These are phyloP conservation scores for Amaranthus tricolor DNA, from an alignment of 179 eudicot genomes.

Conservation along the genomic window DNA sequence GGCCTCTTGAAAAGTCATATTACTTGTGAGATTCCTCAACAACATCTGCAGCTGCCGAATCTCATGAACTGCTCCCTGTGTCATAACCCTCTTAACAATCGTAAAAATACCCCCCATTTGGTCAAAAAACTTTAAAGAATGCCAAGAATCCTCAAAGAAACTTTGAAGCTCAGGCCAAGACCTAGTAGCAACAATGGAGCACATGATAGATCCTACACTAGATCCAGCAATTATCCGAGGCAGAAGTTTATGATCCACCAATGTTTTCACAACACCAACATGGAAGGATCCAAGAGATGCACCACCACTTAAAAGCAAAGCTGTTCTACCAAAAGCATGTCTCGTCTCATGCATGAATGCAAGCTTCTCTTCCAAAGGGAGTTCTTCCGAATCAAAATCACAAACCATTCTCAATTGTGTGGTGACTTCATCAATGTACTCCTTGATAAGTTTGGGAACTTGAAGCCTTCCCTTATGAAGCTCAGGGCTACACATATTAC, in stretches of 20 bases:
- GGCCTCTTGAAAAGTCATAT: conserved; percentile 93
- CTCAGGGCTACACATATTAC: conserved; percentile 94
- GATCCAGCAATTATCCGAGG: conserved; percentile 93
- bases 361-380: conserved; percentile 85
- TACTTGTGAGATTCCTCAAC: conserved; percentile 73
- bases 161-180: conserved; percentile 98
- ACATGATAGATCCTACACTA: conserved; percentile 93
- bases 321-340: conserved; percentile 95
- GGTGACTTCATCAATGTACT: conserved; percentile 86
- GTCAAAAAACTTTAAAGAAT: conserved; percentile 78
- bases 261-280: conserved; percentile 86
- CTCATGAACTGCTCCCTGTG: conserved; percentile 86
- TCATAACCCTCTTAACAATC: conserved; percentile 68
- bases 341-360: conserved; percentile 96
- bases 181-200: conserved; percentile 77
- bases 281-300: conserved; percentile 95
- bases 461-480: conserved; percentile 95
- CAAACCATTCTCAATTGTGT: conserved; percentile 90
- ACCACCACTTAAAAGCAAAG: conserved; percentile 94
- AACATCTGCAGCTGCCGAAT: conserved; percentile 76
- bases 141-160: conserved; percentile 89
- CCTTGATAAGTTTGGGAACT: conserved; percentile 82
- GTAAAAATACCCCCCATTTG: conserved; percentile 83
- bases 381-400: conserved; percentile 81
- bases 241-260: conserved; percentile 85